Percentiles rank a stretch among this genome's conserved stretches.
Conservation (phyloP, 140 eudicot species). For the Artemisia princeps region DNA sequence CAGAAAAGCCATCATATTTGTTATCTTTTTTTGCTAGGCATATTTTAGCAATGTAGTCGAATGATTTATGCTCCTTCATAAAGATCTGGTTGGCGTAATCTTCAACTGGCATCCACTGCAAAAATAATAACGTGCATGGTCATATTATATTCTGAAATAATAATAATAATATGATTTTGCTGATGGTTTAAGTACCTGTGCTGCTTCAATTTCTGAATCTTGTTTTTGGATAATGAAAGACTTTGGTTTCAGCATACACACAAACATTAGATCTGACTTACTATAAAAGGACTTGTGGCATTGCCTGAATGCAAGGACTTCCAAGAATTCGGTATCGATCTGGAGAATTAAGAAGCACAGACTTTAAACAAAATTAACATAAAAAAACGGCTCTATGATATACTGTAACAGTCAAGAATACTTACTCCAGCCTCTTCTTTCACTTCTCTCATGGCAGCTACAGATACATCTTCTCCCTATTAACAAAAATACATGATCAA, state of each 20-base stretch:
- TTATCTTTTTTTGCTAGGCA: constrained; percentile 45
- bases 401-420: constrained; percentile 3
- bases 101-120: constrained; percentile 65
- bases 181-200: constrained; percentile 32
- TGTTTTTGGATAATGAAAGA: constrained; percentile 44
- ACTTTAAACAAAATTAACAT: not conserved
- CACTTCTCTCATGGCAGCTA: constrained; percentile 66
- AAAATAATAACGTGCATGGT: not conserved
- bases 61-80: constrained; percentile 34
- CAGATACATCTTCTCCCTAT: constrained; percentile 64
- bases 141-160: not conserved
- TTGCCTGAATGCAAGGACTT: constrained; percentile 78
- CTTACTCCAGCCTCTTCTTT: constrained; percentile 82
- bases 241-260: constrained; percentile 53
- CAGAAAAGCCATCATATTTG: constrained; percentile 46
- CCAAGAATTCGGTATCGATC: constrained; percentile 58
- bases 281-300: constrained; percentile 54
- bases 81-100: constrained; percentile 56
- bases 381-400: not conserved
- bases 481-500: constrained; percentile 8
- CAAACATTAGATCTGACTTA: constrained; percentile 65
- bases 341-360: constrained; percentile 25
- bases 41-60: constrained; percentile 39
- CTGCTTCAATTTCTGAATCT: constrained; percentile 56
- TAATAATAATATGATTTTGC: not conserved